Evolutionary conservation across 345 rosid genomes (phyloP).

Genomic region (Eucalyptus caleyi): DNA sequence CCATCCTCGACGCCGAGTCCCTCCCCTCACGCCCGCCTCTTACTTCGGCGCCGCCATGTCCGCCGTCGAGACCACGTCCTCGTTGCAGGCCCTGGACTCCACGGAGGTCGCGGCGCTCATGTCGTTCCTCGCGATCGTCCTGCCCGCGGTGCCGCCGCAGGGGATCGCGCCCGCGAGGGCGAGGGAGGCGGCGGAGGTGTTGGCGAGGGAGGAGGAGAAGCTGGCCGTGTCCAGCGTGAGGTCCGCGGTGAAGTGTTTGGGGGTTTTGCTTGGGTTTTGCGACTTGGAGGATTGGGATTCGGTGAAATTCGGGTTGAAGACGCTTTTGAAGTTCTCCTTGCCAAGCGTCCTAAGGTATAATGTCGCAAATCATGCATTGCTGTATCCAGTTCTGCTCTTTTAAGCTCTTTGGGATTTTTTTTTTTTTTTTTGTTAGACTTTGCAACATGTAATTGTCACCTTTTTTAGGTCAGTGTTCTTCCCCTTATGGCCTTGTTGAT

Average conservation of each 20-base stretch:
- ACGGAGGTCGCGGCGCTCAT: background rate
- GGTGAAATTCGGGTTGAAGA: slow-evolving; percentile 34
- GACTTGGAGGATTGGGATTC: slow-evolving; percentile 64
- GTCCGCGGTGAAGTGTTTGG: slow-evolving; percentile 73
- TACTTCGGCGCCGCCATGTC: too few species aligned
- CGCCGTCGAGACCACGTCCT: too few species aligned
- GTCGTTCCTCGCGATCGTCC: slow-evolving; percentile 50
- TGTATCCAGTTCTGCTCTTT: background rate
- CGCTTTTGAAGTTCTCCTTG: slow-evolving; percentile 54
- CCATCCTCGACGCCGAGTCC: slow-evolving; percentile 59
- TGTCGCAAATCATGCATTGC: background rate
- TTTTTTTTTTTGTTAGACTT: too few species aligned
- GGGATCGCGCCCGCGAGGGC: slow-evolving; percentile 40
- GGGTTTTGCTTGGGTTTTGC: slow-evolving; percentile 49
- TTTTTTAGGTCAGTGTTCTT: too few species aligned
- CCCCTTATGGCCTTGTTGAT: too few species aligned
- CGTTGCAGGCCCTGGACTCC: too few species aligned
- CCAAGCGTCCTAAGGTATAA: slow-evolving; percentile 76
- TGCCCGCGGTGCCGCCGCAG: slow-evolving; percentile 34
- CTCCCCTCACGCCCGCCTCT: background rate
- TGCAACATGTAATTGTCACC: too few species aligned
- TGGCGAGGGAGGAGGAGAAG: slow-evolving; percentile 22
- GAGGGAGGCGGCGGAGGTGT: slow-evolving; percentile 44
- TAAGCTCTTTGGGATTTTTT: too few species aligned
- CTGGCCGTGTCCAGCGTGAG: slow-evolving; percentile 53